Percentiles rank a stretch among this genome's conserved stretches.
Evolutionary conservation across 768 basidiomycete species (phyloP).

Genomic region (Amanita molliuscula): DNA sequence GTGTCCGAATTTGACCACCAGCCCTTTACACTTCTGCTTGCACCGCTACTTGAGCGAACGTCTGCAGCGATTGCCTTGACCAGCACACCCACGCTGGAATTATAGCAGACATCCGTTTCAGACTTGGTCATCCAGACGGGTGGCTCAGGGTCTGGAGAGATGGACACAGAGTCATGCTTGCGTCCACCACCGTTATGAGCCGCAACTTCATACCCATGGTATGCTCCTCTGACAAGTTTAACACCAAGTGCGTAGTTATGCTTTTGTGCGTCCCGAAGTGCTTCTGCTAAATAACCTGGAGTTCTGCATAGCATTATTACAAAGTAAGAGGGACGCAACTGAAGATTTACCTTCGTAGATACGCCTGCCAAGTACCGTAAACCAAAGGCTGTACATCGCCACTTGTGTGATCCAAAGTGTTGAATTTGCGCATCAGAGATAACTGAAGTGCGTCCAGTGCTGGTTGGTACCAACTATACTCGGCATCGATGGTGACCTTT

Average conservation of each 20-base stretch:
- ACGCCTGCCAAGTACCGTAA: constrained; percentile 86
- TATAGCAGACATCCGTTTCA: constrained; percentile 68
- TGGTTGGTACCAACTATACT: constrained; percentile 64
- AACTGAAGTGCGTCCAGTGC: constrained; percentile 76
- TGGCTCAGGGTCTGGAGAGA: constrained; percentile 45
- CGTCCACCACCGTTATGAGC: constrained; percentile 26
- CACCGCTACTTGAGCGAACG: not conserved
- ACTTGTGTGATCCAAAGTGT: constrained; percentile 25
- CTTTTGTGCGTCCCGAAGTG: constrained; percentile 52
- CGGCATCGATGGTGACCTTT: constrained; percentile 75
- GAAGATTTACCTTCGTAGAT: constrained; percentile 53
- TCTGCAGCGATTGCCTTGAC: constrained; percentile 46
- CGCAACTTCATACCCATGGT: constrained; percentile 66
- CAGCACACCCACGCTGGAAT: constrained; percentile 49
- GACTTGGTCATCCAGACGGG: constrained; percentile 63
- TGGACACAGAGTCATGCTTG: constrained; percentile 25
- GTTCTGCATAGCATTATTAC: constrained; percentile 31
- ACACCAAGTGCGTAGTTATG: constrained; percentile 73
- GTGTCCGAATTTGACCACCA: not conserved
- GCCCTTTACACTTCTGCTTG: not conserved
- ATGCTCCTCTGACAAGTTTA: constrained; percentile 91
- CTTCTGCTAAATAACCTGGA: constrained; percentile 54
- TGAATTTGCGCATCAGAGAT: constrained; percentile 70
- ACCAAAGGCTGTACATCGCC: constrained; percentile 45
- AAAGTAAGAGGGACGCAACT: not conserved